Conservation (phyloP, 495 filamentous ascomycete species). For the Penicillium turbatum region DNA sequence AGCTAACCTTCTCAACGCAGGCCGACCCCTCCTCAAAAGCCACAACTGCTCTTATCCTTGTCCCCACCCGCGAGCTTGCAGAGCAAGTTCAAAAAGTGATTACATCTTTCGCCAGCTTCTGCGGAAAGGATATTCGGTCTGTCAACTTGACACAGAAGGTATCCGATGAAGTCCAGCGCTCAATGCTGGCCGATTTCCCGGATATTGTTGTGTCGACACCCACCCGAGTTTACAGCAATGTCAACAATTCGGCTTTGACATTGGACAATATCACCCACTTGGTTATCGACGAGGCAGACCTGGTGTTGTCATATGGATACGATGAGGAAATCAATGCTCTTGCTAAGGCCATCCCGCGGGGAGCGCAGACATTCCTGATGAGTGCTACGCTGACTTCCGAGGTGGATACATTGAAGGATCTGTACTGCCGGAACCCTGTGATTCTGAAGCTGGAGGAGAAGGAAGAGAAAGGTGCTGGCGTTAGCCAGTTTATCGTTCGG, state of each 20-base stretch:
- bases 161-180: slow-evolving; percentile 77
- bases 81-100: slow-evolving; percentile 78
- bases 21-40: slow-evolving; percentile 40
- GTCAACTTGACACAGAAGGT: slow-evolving; percentile 86
- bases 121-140: slow-evolving; percentile 72
- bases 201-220: slow-evolving; percentile 91
- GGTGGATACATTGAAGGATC: slow-evolving; percentile 74
- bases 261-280: slow-evolving; percentile 68
- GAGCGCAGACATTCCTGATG: slow-evolving; percentile 87
- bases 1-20: slow-evolving; percentile 16
- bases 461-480: slow-evolving; percentile 64
- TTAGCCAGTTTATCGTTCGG: slow-evolving; percentile 84
- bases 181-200: slow-evolving; percentile 79
- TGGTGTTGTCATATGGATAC: slow-evolving; percentile 93
- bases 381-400: slow-evolving; percentile 87
- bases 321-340: slow-evolving; percentile 81
- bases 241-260: slow-evolving; percentile 64
- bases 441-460: slow-evolving; percentile 72
- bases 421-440: slow-evolving; percentile 80
- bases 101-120: slow-evolving; percentile 70
- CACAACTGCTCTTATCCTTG: slow-evolving; percentile 74
- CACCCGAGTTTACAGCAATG: slow-evolving; percentile 63
- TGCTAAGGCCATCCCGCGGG: slow-evolving; percentile 69
- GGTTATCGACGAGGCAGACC: slow-evolving; percentile 92
- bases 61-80: slow-evolving; percentile 90